Conservation (phyloP, 768 basidiomycete species). For the Cystobasidium tubakii region DNA sequence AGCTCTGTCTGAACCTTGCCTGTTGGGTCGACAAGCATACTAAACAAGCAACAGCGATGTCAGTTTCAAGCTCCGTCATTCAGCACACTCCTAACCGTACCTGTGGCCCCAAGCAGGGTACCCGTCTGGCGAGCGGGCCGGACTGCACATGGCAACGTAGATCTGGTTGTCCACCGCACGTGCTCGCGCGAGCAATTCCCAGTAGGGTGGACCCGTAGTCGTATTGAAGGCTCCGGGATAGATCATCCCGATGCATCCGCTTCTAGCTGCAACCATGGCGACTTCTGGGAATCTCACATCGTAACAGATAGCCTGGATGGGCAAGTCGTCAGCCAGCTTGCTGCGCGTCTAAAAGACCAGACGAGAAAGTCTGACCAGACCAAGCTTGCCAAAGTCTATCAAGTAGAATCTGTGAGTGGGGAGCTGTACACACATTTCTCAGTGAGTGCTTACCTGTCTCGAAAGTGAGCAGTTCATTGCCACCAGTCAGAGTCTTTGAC, state of each 20-base stretch:
- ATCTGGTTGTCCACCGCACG: constrained; percentile 96
- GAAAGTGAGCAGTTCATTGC: constrained; percentile 67
- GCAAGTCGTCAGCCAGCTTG: not conserved
- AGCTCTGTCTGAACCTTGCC: constrained; percentile 70
- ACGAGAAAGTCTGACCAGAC: constrained; percentile 52
- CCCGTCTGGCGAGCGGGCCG: constrained; percentile 71
- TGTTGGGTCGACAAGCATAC: constrained; percentile 84
- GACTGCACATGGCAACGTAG: constrained; percentile 93
- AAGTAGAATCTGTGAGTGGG: not conserved
- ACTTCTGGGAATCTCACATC: constrained; percentile 92
- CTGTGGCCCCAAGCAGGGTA: constrained; percentile 65
- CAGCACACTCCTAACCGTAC: not conserved
- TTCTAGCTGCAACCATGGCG: constrained; percentile 79
- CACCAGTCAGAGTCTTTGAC: constrained; percentile 56
- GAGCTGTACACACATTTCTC: not conserved
- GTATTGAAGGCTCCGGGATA: constrained; percentile 89
- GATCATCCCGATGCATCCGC: constrained; percentile 55
- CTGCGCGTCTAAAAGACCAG: not conserved
- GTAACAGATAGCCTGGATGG: constrained; percentile 72
- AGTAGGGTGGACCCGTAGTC: constrained; percentile 92
- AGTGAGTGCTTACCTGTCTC: constrained; percentile 64
- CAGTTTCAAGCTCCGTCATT: not conserved
- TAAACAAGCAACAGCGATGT: constrained; percentile 44
- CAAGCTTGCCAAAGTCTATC: constrained; percentile 90
- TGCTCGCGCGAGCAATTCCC: constrained; percentile 82